A percentile compares a stretch with the other conserved stretches of the same genome.
phyloP scores from a whole-genome alignment of 176 grass and related monocot species.

The Luzula sylvatica region DNA sequence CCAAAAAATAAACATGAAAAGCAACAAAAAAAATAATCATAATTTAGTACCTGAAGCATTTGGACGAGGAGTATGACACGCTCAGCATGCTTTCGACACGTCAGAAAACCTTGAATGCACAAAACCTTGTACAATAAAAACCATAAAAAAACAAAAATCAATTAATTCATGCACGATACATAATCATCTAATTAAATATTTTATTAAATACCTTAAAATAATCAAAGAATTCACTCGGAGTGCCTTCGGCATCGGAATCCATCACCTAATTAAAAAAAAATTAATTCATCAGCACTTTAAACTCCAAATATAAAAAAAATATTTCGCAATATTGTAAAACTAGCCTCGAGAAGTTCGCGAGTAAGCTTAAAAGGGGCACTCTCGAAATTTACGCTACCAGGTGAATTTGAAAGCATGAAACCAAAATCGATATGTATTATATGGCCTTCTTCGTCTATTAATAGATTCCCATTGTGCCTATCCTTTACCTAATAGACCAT shows the following conservation, averaged over 20 bases:
- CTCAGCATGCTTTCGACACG: slow-evolving; percentile 92
- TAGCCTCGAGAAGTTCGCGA: slow-evolving; percentile 91
- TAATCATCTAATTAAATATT: slow-evolving; percentile 7
- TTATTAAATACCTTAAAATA: slow-evolving; percentile 74
- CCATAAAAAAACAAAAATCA: slow-evolving; percentile 10
- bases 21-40: no score
- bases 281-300: slow-evolving; percentile 15
- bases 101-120: slow-evolving; percentile 99
- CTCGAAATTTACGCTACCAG: slow-evolving; percentile 97
- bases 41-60: slow-evolving; percentile 99
- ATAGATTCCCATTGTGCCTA: slow-evolving; percentile 92
- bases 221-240: slow-evolving; percentile 93
- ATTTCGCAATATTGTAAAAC: no score
- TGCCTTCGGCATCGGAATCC: slow-evolving; percentile 99
- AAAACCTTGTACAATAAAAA: slow-evolving; percentile 48
- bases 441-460: slow-evolving; percentile 97
- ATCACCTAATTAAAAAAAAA: slow-evolving; percentile 69
- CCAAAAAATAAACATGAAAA: neutral
- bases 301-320: slow-evolving; percentile 3
- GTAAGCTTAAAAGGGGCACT: slow-evolving; percentile 98
- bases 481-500: slow-evolving; percentile 62
- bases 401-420: slow-evolving; percentile 98
- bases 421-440: slow-evolving; percentile 99
- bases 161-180: neutral
- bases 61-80: slow-evolving; percentile 97